Percentiles rank a stretch among this genome's conserved stretches.
These are phyloP conservation scores for Botrytis hyacinthi DNA, from an alignment of 2,329 filamentous ascomycete species.

Conservation along the genomic window DNA sequence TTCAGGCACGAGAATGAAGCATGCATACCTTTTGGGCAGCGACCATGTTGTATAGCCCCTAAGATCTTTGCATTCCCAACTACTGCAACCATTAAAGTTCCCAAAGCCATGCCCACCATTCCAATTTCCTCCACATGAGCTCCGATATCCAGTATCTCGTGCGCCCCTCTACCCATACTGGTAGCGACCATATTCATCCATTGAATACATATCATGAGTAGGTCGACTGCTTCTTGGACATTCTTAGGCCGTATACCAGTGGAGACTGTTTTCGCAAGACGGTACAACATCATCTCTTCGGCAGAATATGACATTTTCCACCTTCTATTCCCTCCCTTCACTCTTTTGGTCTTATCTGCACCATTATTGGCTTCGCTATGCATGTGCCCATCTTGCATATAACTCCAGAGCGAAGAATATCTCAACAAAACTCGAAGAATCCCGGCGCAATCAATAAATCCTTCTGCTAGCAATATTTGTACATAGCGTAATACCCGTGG, in stretches of 20 bases:
- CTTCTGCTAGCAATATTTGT: constrained; percentile 51
- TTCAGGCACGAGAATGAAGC: neutral
- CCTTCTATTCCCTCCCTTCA: constrained; percentile 32
- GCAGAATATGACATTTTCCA: constrained; percentile 57
- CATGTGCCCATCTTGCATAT: constrained; percentile 19
- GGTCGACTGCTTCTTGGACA: constrained; percentile 48
- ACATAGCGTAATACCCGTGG: constrained; percentile 60
- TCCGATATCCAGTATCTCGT: constrained; percentile 45
- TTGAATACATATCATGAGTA: constrained; percentile 50
- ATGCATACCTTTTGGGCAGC: constrained; percentile 44
- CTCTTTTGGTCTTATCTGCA: constrained; percentile 25
- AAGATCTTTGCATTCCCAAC: constrained; percentile 59
- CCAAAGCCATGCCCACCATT: constrained; percentile 61
- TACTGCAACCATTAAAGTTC: constrained; percentile 60
- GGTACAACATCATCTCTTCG: constrained; percentile 39
- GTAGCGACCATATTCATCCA: constrained; percentile 60
- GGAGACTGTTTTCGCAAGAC: constrained; percentile 38
- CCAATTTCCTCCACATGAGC: constrained; percentile 53
- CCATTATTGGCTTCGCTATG: constrained; percentile 26
- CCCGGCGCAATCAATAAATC: constrained; percentile 53
- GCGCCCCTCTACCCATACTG: constrained; percentile 47
- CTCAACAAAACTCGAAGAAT: constrained; percentile 55
- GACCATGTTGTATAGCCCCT: constrained; percentile 50
- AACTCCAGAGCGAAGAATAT: constrained; percentile 44
- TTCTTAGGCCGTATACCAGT: constrained; percentile 50